Evolutionary conservation across 1,284 basidiomycete species (phyloP).

Genomic region (Psilocybe mexicana): DNA sequence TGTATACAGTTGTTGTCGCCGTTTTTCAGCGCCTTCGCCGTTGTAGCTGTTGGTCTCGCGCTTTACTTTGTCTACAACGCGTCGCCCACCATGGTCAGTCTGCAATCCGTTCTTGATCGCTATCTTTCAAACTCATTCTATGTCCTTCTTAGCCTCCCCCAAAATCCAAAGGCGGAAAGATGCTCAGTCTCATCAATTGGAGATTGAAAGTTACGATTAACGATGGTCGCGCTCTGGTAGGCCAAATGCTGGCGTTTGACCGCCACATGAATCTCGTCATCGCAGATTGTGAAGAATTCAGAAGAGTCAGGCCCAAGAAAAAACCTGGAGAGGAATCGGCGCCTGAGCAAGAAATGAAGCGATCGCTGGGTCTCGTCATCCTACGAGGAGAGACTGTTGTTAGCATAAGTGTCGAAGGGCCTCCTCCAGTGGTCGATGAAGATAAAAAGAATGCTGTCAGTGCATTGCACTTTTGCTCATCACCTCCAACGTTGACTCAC

Average conservation of each 20-base stretch:
- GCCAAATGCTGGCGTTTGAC: slow-evolving; percentile 99
- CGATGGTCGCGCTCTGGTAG: slow-evolving; percentile 93
- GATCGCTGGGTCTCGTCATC: slow-evolving; percentile 94
- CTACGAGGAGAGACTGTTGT: slow-evolving; percentile 96
- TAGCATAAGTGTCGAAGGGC: slow-evolving; percentile 93
- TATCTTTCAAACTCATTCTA: not conserved
- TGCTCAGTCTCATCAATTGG: slow-evolving; percentile 98
- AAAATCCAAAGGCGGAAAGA: slow-evolving; percentile 96
- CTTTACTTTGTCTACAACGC: slow-evolving; percentile 26
- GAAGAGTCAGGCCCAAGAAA: slow-evolving; percentile 86
- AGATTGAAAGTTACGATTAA: slow-evolving; percentile 96
- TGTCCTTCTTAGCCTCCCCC: slow-evolving; percentile 68
- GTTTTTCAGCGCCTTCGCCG: not conserved
- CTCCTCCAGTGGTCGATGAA: slow-evolving; percentile 89
- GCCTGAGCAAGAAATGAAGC: slow-evolving; percentile 93
- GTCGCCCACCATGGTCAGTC: slow-evolving; percentile 62
- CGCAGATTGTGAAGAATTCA: slow-evolving; percentile 96
- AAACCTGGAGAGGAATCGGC: slow-evolving; percentile 78
- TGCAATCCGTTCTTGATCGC: slow-evolving; percentile 9
- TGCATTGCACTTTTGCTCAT: slow-evolving; percentile 6
- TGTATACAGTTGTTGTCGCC: slow-evolving; percentile 35
- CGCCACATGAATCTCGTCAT: slow-evolving; percentile 99
- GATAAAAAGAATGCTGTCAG: slow-evolving; percentile 78
- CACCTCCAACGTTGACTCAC: slow-evolving; percentile 1
- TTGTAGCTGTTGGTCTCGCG: slow-evolving; percentile 13